These are phyloP conservation scores for Eutrema yunnanense DNA, from an alignment of 345 rosid species.

Conservation along the genomic window DNA sequence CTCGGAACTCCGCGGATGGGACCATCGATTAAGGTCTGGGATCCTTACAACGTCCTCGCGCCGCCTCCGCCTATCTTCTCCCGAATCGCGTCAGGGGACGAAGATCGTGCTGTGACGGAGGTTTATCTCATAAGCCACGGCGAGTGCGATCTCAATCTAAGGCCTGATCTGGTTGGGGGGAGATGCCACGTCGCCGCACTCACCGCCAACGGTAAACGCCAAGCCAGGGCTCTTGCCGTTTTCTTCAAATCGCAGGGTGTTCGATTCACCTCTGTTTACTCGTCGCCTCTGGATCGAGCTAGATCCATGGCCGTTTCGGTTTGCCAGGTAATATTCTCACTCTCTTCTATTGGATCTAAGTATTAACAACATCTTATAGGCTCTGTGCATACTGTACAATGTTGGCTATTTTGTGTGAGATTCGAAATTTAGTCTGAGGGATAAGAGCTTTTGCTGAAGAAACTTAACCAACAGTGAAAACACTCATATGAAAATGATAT, in stretches of 20 bases:
- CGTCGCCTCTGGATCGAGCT: slow-evolving; percentile 81
- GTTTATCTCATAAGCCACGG: slow-evolving; percentile 74
- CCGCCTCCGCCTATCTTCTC: slow-evolving; percentile 51
- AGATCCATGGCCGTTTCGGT: slow-evolving; percentile 74
- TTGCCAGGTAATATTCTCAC: slow-evolving; percentile 51
- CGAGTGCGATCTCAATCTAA: slow-evolving; percentile 63
- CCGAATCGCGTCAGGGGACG: slow-evolving; percentile 21
- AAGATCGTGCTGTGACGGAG: slow-evolving; percentile 46
- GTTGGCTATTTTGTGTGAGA: not conserved
- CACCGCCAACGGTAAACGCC: slow-evolving; percentile 75
- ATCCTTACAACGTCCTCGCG: slow-evolving; percentile 85
- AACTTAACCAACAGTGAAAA: not conserved
- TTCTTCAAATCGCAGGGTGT: slow-evolving; percentile 75
- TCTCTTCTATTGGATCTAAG: not conserved
- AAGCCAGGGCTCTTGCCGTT: slow-evolving; percentile 90
- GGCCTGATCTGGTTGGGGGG: slow-evolving; percentile 80
- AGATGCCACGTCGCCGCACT: slow-evolving; percentile 63
- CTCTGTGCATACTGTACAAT: too few relatives aligned
- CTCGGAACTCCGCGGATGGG: slow-evolving; percentile 88
- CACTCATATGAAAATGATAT: not conserved
- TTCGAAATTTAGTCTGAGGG: not conserved
- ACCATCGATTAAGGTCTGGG: slow-evolving; percentile 92
- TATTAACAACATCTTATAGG: not conserved
- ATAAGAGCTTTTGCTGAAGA: not conserved
- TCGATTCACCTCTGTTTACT: slow-evolving; percentile 58